Evolutionary conservation across 2,329 filamentous ascomycete genomes (phyloP).

Genomic region (Sporothrix pseudoabietina): DNA sequence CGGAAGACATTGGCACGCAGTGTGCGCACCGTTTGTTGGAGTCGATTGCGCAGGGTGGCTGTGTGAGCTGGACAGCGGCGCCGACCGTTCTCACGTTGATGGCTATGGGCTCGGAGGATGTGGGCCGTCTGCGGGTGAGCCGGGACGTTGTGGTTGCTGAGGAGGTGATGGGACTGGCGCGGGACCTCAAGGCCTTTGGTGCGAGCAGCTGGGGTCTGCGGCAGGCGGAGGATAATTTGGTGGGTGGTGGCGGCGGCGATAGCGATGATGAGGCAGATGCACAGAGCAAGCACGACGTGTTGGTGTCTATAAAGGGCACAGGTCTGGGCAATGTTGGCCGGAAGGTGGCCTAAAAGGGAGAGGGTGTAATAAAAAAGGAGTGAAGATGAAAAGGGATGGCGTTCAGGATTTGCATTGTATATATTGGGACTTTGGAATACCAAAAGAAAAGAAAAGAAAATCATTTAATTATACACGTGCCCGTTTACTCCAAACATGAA

Average conservation of each 20-base stretch:
- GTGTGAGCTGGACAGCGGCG: constrained; percentile 71
- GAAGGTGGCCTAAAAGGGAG: constrained; percentile 62
- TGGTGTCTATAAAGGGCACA: constrained; percentile 87
- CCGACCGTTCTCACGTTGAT: constrained; percentile 81
- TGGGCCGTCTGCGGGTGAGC: constrained; percentile 81
- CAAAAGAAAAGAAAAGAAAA: neutral
- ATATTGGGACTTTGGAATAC: constrained; percentile 20
- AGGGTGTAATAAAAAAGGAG: neutral
- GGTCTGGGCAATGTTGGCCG: constrained; percentile 94
- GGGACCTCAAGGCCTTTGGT: constrained; percentile 87
- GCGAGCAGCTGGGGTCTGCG: constrained; percentile 88
- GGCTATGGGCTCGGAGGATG: constrained; percentile 97
- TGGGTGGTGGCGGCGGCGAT: constrained; percentile 62
- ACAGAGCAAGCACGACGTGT: constrained; percentile 61
- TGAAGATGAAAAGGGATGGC: constrained; percentile 17
- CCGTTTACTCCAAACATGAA: constrained; percentile 14
- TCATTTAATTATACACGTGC: neutral
- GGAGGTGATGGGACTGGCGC: constrained; percentile 74
- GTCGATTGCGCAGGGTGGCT: constrained; percentile 78
- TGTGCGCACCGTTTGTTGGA: constrained; percentile 91
- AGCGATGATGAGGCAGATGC: constrained; percentile 53
- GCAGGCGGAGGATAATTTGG: constrained; percentile 67
- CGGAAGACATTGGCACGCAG: constrained; percentile 85
- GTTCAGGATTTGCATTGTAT: constrained; percentile 26
- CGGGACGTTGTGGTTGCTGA: constrained; percentile 80